A percentile compares a stretch with the other conserved stretches of the same genome.
These are phyloP conservation scores for Setaria italica DNA, from an alignment of 202 grass and related monocot genomes.

Conservation along the genomic window DNA sequence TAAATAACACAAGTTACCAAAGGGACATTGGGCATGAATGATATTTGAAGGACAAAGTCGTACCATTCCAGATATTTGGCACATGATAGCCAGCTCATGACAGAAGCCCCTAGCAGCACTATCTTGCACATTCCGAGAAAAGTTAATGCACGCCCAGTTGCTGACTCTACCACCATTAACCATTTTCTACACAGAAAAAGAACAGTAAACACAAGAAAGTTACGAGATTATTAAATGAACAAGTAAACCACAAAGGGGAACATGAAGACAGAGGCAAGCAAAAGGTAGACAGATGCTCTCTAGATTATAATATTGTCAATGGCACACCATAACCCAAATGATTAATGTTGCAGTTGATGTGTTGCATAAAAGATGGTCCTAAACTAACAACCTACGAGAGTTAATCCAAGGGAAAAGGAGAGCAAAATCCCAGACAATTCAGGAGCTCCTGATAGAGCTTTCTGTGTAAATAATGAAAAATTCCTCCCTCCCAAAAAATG, in stretches of 20 bases:
- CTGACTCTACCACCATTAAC: conserved; percentile 87
- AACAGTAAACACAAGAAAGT: conserved; percentile 14
- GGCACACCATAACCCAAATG: not conserved
- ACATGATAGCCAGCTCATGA: conserved; percentile 90
- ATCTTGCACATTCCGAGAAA: conserved; percentile 84
- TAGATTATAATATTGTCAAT: not conserved
- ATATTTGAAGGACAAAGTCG: conserved; percentile 35
- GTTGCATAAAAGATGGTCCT: not conserved
- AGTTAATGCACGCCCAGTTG: conserved; percentile 92
- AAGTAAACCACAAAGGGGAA: not conserved
- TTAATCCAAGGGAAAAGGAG: not conserved
- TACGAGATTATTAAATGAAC: conserved; percentile 7
- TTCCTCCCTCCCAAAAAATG: conserved; percentile 12
- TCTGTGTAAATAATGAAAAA: conserved; percentile 14
- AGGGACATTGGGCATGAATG: not conserved
- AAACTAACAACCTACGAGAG: conserved; percentile 7
- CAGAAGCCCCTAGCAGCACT: conserved; percentile 75
- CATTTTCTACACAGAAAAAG: conserved; percentile 78
- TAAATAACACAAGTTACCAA: conserved; percentile 15
- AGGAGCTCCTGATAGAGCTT: not conserved
- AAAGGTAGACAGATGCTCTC: not conserved
- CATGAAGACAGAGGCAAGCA: not conserved
- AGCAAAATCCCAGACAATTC: not conserved
- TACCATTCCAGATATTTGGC: conserved; percentile 98
- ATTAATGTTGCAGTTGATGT: not conserved